Percentiles rank a stretch among this genome's conserved stretches.
Evolutionary conservation across 1,139 yeast genomes (phyloP).

Genomic region (Chernovozyma aurita): DNA sequence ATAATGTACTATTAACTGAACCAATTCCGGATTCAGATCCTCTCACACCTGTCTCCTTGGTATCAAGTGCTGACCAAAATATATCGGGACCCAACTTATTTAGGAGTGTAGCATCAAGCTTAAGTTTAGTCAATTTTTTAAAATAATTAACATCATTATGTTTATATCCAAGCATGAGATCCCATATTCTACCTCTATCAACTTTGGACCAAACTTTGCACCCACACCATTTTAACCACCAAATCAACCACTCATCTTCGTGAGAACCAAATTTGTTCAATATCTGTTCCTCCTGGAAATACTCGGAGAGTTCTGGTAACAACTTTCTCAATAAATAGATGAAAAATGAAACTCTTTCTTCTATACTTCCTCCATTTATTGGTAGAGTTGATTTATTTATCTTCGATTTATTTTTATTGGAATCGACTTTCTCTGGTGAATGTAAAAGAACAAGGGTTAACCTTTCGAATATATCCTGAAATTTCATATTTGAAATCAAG

Average conservation of each 20-base stretch:
- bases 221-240: slow-evolving; percentile 97
- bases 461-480: slow-evolving; percentile 72
- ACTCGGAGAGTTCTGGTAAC: slow-evolving; percentile 74
- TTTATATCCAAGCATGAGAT: slow-evolving; percentile 77
- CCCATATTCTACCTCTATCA: slow-evolving; percentile 91
- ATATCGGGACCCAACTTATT: slow-evolving; percentile 41
- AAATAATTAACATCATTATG: slow-evolving; percentile 25
- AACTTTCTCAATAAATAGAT: slow-evolving; percentile 58
- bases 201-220: slow-evolving; percentile 77
- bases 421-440: slow-evolving; percentile 44
- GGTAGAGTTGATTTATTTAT: slow-evolving; percentile 40
- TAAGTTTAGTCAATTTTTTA: slow-evolving; percentile 26
- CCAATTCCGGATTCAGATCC: not conserved
- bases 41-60: slow-evolving; percentile 9
- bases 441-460: slow-evolving; percentile 72
- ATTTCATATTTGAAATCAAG: slow-evolving; percentile 37
- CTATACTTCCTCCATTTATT: slow-evolving; percentile 61
- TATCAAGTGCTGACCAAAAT: slow-evolving; percentile 33
- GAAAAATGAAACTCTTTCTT: slow-evolving; percentile 70
- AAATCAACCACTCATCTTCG: slow-evolving; percentile 86
- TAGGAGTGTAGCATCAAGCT: slow-evolving; percentile 18
- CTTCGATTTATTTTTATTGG: slow-evolving; percentile 4
- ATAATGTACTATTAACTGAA: not conserved
- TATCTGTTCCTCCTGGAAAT: slow-evolving; percentile 78
- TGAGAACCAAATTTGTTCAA: slow-evolving; percentile 55